Conservation (phyloP, 73 alveolate genomes). For the Paramecium tetraurelia region DNA sequence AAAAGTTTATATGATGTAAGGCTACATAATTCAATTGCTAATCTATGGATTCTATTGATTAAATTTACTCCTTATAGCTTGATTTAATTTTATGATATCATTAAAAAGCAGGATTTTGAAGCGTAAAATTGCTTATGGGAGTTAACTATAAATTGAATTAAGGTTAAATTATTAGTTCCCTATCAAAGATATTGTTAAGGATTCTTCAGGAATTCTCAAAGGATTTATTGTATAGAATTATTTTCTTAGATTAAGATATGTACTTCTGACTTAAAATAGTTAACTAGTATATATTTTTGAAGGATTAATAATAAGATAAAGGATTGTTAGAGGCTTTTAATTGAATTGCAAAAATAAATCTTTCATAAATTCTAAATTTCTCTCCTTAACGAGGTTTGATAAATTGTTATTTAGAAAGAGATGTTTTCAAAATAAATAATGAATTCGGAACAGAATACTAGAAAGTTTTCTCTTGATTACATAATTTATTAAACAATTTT, state of each 20-base stretch:
- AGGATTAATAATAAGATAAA: too few relatives aligned
- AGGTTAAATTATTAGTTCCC: too few relatives aligned
- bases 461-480: neutral
- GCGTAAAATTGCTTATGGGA: neutral
- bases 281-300: too few relatives aligned
- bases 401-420: neutral
- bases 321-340: neutral
- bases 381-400: neutral
- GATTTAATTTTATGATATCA: neutral
- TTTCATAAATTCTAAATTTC: constrained; percentile 8
- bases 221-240: neutral
- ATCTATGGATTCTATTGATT: neutral
- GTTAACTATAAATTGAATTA: neutral
- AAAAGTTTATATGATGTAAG: too few relatives aligned
- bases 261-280: neutral
- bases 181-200: too few relatives aligned
- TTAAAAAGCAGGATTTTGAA: neutral
- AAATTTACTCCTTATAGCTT: neutral
- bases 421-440: neutral
- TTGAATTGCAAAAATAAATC: neutral
- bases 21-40: constrained; percentile 10
- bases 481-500: neutral
- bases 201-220: too few relatives aligned
- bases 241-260: neutral
- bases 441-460: neutral